phyloP scores from a whole-genome alignment of 164 flowering plant species.

The grape (Vitis vinifera) region DNA sequence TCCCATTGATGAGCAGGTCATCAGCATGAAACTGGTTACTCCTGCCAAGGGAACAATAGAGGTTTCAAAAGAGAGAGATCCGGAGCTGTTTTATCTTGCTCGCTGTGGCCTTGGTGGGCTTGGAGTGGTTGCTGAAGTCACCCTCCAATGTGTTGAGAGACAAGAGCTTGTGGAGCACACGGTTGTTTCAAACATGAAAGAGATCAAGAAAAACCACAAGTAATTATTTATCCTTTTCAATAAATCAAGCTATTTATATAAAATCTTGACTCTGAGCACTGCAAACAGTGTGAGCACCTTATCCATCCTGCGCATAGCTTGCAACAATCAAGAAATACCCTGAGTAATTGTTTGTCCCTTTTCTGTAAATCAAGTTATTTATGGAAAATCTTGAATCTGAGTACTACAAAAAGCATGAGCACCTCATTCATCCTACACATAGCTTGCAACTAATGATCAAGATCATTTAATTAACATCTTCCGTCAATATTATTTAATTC shows the following conservation, averaged over 20 bases:
- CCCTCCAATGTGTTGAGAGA: conserved; percentile 95
- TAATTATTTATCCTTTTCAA: conserved; percentile 22
- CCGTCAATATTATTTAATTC: no score
- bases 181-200: conserved; percentile 67
- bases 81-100: conserved; percentile 89
- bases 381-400: conserved; percentile 1
- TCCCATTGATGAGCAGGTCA: conserved; percentile 96
- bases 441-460: background rate
- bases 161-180: conserved; percentile 98
- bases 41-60: conserved; percentile 96
- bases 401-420: background rate
- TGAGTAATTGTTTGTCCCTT: conserved; percentile 38
- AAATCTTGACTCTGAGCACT: conserved; percentile 1
- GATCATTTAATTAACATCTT: no score
- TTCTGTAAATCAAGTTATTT: no score
- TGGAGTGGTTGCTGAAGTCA: conserved; percentile 98
- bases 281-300: background rate
- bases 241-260: background rate
- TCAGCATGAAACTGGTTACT: conserved; percentile 94
- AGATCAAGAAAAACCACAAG: conserved; percentile 95
- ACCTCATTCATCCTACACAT: background rate
- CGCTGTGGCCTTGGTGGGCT: conserved; percentile 98
- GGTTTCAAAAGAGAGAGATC: conserved; percentile 87
- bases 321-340: no score
- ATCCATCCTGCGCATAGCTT: background rate